Conservation (phyloP, 2,329 filamentous ascomycete species). For the Aspergillus neotritici region DNA sequence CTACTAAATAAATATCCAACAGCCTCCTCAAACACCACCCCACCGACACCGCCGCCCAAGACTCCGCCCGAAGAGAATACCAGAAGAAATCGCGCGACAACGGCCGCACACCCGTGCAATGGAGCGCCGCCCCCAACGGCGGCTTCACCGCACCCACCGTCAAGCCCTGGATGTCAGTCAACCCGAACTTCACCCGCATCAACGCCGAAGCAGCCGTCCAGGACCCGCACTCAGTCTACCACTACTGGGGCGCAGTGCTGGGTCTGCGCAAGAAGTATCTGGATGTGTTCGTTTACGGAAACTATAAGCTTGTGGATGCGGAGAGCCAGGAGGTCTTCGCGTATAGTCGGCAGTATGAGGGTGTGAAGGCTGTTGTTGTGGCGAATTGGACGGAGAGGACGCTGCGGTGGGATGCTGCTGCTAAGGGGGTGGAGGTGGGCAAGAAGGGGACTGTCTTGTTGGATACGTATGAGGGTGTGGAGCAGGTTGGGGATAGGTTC, state of each 20-base stretch:
- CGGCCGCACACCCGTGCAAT: slow-evolving; percentile 66
- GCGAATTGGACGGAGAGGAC: slow-evolving; percentile 32
- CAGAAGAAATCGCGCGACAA: slow-evolving; percentile 56
- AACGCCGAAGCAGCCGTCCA: slow-evolving; percentile 51
- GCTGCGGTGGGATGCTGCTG: slow-evolving; percentile 28
- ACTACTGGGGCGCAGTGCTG: slow-evolving; percentile 59
- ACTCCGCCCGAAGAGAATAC: slow-evolving; percentile 29
- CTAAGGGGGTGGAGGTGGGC: slow-evolving; percentile 21
- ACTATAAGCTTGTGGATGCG: slow-evolving; percentile 52
- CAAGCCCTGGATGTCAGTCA: slow-evolving; percentile 65
- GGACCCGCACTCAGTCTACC: slow-evolving; percentile 48
- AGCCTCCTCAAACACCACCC: slow-evolving; percentile 29
- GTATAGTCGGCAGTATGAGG: slow-evolving; percentile 44
- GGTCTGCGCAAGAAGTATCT: slow-evolving; percentile 54
- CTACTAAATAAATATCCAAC: neutral
- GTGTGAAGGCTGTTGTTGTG: slow-evolving; percentile 30
- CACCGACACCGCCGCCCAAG: slow-evolving; percentile 24
- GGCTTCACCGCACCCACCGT: slow-evolving; percentile 56
- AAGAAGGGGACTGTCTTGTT: slow-evolving; percentile 25
- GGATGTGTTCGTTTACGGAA: slow-evolving; percentile 63
- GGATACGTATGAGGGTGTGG: slow-evolving; percentile 25
- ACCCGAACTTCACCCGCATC: slow-evolving; percentile 56
- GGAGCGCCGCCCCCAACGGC: slow-evolving; percentile 54
- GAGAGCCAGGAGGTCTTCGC: slow-evolving; percentile 52
- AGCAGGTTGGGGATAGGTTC: slow-evolving; percentile 18